These are phyloP conservation scores for Lojkania enalia DNA, from an alignment of 2,329 filamentous ascomycete species.

Conservation along the genomic window DNA sequence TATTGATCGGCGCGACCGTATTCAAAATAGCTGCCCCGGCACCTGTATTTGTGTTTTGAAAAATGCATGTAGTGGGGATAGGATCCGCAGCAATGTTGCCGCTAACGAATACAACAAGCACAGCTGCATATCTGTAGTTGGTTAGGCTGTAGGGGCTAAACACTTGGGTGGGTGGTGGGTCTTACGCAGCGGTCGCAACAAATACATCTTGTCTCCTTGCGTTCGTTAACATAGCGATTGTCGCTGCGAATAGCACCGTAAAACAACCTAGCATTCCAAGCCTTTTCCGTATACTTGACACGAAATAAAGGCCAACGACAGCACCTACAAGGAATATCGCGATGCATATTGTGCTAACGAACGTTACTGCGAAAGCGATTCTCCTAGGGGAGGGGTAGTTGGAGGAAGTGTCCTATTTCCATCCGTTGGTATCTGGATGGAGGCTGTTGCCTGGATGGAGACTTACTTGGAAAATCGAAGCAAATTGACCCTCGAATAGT, in stretches of 20 bases:
- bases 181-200: conserved; percentile 19
- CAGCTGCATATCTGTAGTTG: conserved; percentile 15
- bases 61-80: conserved; percentile 5
- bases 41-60: neutral
- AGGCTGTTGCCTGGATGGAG: too few relatives aligned
- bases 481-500: neutral
- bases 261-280: conserved; percentile 16
- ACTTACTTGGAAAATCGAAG: neutral
- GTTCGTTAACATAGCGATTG: conserved; percentile 12
- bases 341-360: conserved; percentile 7
- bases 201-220: conserved; percentile 14
- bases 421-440: too few relatives aligned
- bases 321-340: conserved; percentile 15
- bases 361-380: neutral
- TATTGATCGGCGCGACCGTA: neutral
- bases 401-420: too few relatives aligned
- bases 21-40: neutral
- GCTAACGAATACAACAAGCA: conserved; percentile 20
- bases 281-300: conserved; percentile 3
- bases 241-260: conserved; percentile 11
- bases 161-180: neutral
- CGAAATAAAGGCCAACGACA: conserved; percentile 14
- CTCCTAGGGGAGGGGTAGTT: too few relatives aligned
- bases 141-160: neutral
- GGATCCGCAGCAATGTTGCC: conserved; percentile 14